phyloP scores from a whole-genome alignment of 2,329 filamentous ascomycete genomes.

The Alternaria solani region DNA sequence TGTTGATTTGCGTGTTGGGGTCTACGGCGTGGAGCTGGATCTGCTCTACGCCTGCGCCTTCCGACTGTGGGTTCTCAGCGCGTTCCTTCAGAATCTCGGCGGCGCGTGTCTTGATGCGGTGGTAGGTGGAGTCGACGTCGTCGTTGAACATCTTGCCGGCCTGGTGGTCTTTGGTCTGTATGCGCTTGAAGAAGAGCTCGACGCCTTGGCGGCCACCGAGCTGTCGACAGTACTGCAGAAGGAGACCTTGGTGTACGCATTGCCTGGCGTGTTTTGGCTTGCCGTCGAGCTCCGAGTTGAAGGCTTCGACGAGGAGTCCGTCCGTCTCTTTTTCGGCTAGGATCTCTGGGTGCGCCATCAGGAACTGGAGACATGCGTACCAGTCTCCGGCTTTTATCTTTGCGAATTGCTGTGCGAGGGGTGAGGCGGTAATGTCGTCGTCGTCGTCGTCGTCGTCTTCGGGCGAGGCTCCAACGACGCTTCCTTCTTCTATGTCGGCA shows the following conservation, averaged over 20 bases:
- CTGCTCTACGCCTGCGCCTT: slow-evolving; percentile 78
- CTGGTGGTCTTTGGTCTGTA: slow-evolving; percentile 88
- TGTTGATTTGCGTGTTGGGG: slow-evolving; percentile 89
- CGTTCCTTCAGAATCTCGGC: slow-evolving; percentile 73
- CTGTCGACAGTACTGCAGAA: slow-evolving; percentile 93
- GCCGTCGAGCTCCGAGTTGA: slow-evolving; percentile 82
- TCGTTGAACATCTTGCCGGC: slow-evolving; percentile 90
- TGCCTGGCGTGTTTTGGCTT: slow-evolving; percentile 80
- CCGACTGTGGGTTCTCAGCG: slow-evolving; percentile 57
- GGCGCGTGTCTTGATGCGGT: slow-evolving; percentile 78
- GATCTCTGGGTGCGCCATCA: slow-evolving; percentile 79
- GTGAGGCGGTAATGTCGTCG: slow-evolving; percentile 77
- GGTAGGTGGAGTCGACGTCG: slow-evolving; percentile 89
- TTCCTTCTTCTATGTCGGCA: slow-evolving; percentile 66
- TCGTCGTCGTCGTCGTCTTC: slow-evolving; percentile 70
- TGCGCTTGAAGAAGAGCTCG: slow-evolving; percentile 92
- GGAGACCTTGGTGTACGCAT: slow-evolving; percentile 90
- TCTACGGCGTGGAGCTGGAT: slow-evolving; percentile 98
- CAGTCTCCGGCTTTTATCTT: slow-evolving; percentile 81
- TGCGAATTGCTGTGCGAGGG: slow-evolving; percentile 81
- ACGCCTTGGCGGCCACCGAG: slow-evolving; percentile 90
- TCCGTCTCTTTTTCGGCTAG: slow-evolving; percentile 88
- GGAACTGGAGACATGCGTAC: slow-evolving; percentile 74
- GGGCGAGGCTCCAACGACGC: slow-evolving; percentile 42
- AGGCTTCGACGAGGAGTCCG: slow-evolving; percentile 87